Evolutionary conservation across 1,139 yeast species (phyloP).

Genomic region (Kodamaea ohmeri): DNA sequence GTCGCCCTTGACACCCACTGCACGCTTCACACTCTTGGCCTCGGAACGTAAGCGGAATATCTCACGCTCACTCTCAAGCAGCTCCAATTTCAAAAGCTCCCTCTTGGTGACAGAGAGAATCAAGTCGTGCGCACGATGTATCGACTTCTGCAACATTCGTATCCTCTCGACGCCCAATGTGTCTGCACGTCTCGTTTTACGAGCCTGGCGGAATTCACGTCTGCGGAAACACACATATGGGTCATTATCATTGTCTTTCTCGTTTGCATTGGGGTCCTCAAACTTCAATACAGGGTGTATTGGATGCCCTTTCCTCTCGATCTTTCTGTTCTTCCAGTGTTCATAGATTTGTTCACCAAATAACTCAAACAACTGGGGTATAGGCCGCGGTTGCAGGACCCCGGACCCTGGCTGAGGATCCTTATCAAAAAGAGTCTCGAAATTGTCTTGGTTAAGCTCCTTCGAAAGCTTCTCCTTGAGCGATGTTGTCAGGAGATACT

Average conservation of each 20-base stretch:
- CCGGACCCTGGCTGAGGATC: constrained; percentile 17
- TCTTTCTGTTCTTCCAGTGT: constrained; percentile 78
- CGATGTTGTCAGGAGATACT: constrained; percentile 37
- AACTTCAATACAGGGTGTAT: constrained; percentile 76
- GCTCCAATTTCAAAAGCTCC: constrained; percentile 60
- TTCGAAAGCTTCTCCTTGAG: constrained; percentile 41
- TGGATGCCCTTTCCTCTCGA: constrained; percentile 65
- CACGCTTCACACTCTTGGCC: constrained; percentile 71
- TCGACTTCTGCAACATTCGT: constrained; percentile 68
- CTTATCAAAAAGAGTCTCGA: constrained; percentile 53
- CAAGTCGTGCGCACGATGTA: constrained; percentile 73
- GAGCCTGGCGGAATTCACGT: constrained; percentile 91
- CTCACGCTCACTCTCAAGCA: constrained; percentile 56
- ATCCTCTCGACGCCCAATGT: constrained; percentile 84
- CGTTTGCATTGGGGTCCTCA: constrained; percentile 74
- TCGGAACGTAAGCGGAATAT: constrained; percentile 70
- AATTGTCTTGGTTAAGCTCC: constrained; percentile 39
- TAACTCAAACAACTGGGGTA: constrained; percentile 52
- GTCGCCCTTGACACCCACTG: constrained; percentile 74
- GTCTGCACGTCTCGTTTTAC: constrained; percentile 95
- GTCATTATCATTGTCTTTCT: constrained; percentile 85
- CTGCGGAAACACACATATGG: constrained; percentile 96
- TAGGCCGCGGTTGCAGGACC: constrained; percentile 33
- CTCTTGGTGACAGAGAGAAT: constrained; percentile 71
- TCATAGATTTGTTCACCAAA: constrained; percentile 72